Percentiles rank a stretch among this genome's conserved stretches.
These are phyloP conservation scores for Acanthamoeba sp. DNA, from an alignment of 208 protist species.

Conservation along the genomic window DNA sequence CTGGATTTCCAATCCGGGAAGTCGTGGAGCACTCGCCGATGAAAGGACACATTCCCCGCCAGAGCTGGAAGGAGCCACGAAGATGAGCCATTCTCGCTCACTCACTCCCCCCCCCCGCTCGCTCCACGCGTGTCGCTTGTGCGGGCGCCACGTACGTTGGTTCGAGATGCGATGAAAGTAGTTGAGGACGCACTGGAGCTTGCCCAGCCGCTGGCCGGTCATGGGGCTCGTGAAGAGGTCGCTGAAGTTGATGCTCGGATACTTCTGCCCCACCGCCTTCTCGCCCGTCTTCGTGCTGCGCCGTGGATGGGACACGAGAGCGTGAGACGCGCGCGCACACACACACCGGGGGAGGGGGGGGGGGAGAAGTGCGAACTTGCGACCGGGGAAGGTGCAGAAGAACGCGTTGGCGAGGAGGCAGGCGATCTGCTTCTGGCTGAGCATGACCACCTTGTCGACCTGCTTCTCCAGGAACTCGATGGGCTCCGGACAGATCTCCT, in stretches of 20 bases:
- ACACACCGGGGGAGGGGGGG: no score
- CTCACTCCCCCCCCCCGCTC: no score
- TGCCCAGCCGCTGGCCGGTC: slow-evolving; percentile 24
- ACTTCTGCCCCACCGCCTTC: slow-evolving; percentile 10
- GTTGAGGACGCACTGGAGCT: slow-evolving; percentile 82
- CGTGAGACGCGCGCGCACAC: no score
- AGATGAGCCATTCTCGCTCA: no score
- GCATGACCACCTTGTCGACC: slow-evolving; percentile 51
- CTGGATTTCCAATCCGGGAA: slow-evolving; percentile 78
- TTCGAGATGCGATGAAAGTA: slow-evolving; percentile 77
- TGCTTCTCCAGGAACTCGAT: slow-evolving; percentile 69
- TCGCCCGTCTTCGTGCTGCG: slow-evolving; percentile 23
- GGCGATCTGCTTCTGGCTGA: slow-evolving; percentile 80
- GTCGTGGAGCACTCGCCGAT: slow-evolving; percentile 68
- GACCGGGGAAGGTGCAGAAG: slow-evolving; percentile 80
- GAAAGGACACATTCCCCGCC: slow-evolving; percentile 77
- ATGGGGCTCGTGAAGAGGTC: slow-evolving; percentile 66
- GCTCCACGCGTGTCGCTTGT: neutral
- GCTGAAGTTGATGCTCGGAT: slow-evolving; percentile 77
- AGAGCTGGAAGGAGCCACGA: neutral
- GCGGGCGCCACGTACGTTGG: slow-evolving; percentile 18
- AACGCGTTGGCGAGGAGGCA: slow-evolving; percentile 80
- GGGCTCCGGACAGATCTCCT: slow-evolving; percentile 72
- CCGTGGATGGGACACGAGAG: no score
- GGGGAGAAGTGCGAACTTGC: neutral